Conservation (phyloP, 116 monocot species). For the Thalassia testudinum region DNA sequence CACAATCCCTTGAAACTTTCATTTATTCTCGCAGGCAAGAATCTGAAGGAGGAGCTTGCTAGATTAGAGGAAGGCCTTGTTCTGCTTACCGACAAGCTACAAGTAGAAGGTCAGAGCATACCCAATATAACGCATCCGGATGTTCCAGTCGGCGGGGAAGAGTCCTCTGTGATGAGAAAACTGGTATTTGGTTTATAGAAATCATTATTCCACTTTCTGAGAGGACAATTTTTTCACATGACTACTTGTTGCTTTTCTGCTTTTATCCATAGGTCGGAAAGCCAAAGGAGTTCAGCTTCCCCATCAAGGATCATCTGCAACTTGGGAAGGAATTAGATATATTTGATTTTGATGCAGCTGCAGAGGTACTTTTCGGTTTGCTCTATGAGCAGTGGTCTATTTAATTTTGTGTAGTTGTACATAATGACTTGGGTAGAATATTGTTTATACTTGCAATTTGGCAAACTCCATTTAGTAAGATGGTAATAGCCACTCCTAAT, state of each 20-base stretch:
- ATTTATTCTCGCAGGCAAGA: constrained; percentile 48
- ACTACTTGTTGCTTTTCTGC: not conserved
- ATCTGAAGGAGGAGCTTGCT: constrained; percentile 63
- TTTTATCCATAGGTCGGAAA: constrained; percentile 46
- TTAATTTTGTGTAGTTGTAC: too few relatives aligned
- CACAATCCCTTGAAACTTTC: not conserved
- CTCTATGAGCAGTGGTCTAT: too few relatives aligned
- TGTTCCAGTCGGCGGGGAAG: constrained; percentile 84
- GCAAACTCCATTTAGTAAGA: too few relatives aligned
- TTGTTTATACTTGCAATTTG: too few relatives aligned
- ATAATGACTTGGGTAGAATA: too few relatives aligned
- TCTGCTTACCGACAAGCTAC: constrained; percentile 69
- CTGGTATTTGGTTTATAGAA: constrained; percentile 25
- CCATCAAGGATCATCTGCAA: constrained; percentile 79
- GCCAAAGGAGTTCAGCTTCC: constrained; percentile 47
- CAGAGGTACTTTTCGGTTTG: constrained; percentile 45
- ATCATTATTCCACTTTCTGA: not conserved
- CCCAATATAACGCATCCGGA: constrained; percentile 89
- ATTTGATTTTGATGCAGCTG: constrained; percentile 96
- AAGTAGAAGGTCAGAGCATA: constrained; percentile 79
- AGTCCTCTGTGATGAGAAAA: constrained; percentile 55
- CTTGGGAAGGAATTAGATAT: constrained; percentile 85
- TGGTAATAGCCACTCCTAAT: too few relatives aligned
- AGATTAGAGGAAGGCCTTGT: constrained; percentile 68
- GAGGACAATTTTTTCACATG: too few relatives aligned